Percentiles rank a stretch among this genome's conserved stretches.
Conservation (phyloP, 192 early-diverging fungal species). For the Podila epigama region DNA sequence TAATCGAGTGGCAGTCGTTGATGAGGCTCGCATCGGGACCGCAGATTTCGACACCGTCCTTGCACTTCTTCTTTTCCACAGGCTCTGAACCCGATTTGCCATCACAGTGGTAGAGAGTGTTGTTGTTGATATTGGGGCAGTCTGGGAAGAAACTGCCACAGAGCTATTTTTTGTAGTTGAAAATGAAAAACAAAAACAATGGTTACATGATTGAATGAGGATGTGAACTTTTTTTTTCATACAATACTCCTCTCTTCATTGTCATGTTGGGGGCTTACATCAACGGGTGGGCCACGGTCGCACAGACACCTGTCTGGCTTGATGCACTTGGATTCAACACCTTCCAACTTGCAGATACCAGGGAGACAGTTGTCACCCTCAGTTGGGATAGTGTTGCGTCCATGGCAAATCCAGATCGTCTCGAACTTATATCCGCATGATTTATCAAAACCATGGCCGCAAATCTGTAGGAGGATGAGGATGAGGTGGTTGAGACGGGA, state of each 20-base stretch:
- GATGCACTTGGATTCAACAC: background rate
- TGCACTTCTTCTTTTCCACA: background rate
- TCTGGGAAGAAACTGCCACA: background rate
- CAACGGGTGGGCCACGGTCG: background rate
- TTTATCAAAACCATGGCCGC: background rate
- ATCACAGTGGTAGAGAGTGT: background rate
- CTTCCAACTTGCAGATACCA: background rate
- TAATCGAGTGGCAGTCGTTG: too few species aligned
- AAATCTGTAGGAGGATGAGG: background rate
- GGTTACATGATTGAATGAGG: too few species aligned
- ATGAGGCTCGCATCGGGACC: background rate
- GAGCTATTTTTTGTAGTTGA: background rate
- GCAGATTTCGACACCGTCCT: background rate
- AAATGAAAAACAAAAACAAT: background rate
- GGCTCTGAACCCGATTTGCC: background rate
- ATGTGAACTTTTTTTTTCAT: too few species aligned
- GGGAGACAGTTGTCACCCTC: background rate
- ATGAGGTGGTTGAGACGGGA: background rate
- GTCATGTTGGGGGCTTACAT: background rate
- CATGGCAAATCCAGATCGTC: background rate
- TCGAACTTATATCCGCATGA: background rate
- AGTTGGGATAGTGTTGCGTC: background rate
- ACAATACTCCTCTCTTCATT: too few species aligned
- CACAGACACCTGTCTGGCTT: background rate
- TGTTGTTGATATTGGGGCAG: background rate